Evolutionary conservation across 2,329 filamentous ascomycete species (phyloP).

Genomic region (Paraconiothyrium sp.): DNA sequence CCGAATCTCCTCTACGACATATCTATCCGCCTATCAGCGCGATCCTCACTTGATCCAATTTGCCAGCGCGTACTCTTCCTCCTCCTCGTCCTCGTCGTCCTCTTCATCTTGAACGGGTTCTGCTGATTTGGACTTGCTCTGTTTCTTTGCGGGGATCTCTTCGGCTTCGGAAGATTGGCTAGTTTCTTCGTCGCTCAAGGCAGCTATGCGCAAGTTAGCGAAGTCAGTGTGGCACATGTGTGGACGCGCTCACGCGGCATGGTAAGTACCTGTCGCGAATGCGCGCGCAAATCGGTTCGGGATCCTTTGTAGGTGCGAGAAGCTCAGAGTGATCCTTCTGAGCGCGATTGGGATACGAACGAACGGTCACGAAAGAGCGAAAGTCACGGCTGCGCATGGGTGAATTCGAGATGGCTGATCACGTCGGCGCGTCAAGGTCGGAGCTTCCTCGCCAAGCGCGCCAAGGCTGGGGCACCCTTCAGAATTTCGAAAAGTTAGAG

Average conservation of each 20-base stretch:
- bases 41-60: conserved; percentile 9
- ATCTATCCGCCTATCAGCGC: conserved; percentile 60
- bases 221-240: conserved; percentile 1
- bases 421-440: conserved; percentile 25
- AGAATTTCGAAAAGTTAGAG: conserved; percentile 29
- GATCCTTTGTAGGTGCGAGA: conserved; percentile 10
- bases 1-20: conserved; percentile 77
- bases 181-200: conserved; percentile 52
- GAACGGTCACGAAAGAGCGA: conserved; percentile 18
- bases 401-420: conserved; percentile 1
- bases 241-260: conserved; percentile 48
- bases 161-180: conserved; percentile 41
- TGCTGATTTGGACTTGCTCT: conserved; percentile 26
- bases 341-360: conserved; percentile 25
- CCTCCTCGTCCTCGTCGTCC: conserved; percentile 43
- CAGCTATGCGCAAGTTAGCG: conserved; percentile 44
- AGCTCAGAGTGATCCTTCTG: conserved; percentile 8
- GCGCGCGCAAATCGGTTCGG: neutral
- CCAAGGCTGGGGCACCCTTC: conserved; percentile 17
- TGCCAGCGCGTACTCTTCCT: conserved; percentile 55
- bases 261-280: conserved; percentile 11
- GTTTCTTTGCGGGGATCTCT: conserved; percentile 38
- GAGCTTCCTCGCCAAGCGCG: conserved; percentile 9
- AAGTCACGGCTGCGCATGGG: conserved; percentile 6
- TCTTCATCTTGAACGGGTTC: conserved; percentile 26